phyloP scores from a whole-genome alignment of 345 rosid genomes.

The Citrus cavaleriei region DNA sequence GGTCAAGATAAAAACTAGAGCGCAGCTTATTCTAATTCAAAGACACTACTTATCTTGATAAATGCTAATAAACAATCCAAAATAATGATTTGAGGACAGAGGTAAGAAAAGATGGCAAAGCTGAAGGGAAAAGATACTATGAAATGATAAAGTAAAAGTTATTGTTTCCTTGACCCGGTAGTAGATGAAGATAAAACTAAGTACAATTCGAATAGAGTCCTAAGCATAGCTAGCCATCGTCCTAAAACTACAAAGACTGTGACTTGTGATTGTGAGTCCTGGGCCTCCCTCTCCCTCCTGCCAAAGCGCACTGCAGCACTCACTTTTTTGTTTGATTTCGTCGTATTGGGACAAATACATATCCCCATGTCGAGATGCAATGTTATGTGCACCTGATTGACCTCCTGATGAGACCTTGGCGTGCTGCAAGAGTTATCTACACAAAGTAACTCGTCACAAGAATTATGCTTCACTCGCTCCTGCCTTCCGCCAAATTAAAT shows the following conservation, averaged over 20 bases:
- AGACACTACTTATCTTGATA: no score
- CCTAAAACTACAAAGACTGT: neutral
- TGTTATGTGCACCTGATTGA: neutral
- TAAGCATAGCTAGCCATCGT: neutral
- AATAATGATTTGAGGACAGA: no score
- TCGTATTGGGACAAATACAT: neutral
- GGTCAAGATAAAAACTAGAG: no score
- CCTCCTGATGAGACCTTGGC: constrained; percentile 5
- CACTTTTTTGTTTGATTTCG: constrained; percentile 1
- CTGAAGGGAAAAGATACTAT: no score
- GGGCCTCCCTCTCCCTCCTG: no score
- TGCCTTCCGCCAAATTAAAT: neutral
- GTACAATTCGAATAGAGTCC: neutral
- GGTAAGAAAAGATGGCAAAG: no score
- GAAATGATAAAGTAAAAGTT: no score
- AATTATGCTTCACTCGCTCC: neutral
- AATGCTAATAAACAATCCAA: no score
- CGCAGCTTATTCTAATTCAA: no score
- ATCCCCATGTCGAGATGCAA: neutral
- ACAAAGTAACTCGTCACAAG: neutral
- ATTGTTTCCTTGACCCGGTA: neutral
- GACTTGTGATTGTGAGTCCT: no score
- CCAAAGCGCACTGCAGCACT: neutral
- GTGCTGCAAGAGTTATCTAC: neutral
- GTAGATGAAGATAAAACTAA: neutral